Evolutionary conservation across 495 filamentous ascomycete genomes (phyloP).

Genomic region (Trichoderma reesei): DNA sequence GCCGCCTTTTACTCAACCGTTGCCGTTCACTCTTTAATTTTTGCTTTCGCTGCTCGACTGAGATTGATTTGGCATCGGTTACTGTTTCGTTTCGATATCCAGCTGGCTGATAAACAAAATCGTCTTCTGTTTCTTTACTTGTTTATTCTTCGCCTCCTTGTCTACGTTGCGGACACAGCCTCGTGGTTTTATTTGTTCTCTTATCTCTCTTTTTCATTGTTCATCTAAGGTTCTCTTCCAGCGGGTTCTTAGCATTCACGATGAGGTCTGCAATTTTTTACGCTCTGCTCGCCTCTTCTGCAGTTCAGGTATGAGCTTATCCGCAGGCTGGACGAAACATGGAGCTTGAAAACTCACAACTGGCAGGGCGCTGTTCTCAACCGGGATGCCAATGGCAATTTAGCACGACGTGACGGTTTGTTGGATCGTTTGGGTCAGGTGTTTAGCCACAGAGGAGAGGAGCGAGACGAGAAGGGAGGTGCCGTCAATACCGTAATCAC

Average conservation of each 20-base stretch:
- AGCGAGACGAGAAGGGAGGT: background rate
- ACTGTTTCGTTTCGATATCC: background rate
- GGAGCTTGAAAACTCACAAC: background rate
- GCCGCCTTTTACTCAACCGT: slow-evolving; percentile 4
- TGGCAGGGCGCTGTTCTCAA: background rate
- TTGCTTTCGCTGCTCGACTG: background rate
- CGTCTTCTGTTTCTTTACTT: background rate
- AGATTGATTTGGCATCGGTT: background rate
- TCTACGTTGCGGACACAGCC: background rate
- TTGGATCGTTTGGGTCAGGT: background rate
- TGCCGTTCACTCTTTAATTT: slow-evolving; percentile 6
- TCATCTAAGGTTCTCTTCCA: background rate
- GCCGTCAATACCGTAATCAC: background rate
- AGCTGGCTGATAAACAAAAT: slow-evolving; percentile 2
- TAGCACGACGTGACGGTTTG: background rate
- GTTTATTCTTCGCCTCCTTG: background rate
- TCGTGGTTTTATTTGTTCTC: background rate
- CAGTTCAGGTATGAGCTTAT: background rate
- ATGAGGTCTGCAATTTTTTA: background rate
- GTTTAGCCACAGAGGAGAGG: background rate
- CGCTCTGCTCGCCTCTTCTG: background rate
- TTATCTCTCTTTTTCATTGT: background rate
- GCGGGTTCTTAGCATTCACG: background rate
- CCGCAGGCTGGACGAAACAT: too few species aligned
- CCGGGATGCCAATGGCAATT: background rate